Percentiles rank a stretch among this genome's conserved stretches.
phyloP scores from a whole-genome alignment of 1,139 yeast species.

The Hyphopichia wangnamkhiaoensis region DNA sequence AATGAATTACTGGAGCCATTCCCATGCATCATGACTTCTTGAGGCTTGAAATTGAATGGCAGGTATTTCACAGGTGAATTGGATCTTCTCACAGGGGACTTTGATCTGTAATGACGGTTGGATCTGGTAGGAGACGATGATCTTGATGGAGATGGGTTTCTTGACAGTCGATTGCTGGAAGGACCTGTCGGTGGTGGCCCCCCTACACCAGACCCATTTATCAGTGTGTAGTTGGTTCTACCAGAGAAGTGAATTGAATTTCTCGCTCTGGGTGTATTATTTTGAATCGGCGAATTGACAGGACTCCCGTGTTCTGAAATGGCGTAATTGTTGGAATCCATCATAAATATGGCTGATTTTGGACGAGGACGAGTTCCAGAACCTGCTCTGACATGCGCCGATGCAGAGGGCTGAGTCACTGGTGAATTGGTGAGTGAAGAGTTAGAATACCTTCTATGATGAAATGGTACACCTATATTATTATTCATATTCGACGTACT shows the following conservation, averaged over 20 bases:
- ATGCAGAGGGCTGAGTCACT: slow-evolving; percentile 19
- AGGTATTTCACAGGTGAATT: slow-evolving; percentile 35
- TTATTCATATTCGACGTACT: slow-evolving; percentile 8
- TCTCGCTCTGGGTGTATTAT: slow-evolving; percentile 23
- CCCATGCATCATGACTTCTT: slow-evolving; percentile 33
- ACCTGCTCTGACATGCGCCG: slow-evolving; percentile 17
- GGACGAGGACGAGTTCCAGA: slow-evolving; percentile 32
- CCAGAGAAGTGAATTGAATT: slow-evolving; percentile 17
- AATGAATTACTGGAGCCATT: slow-evolving; percentile 30
- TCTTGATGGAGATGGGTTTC: slow-evolving; percentile 32
- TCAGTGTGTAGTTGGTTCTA: slow-evolving; percentile 6
- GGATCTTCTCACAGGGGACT: slow-evolving; percentile 31
- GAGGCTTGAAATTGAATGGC: slow-evolving; percentile 50
- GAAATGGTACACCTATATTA: slow-evolving; percentile 8
- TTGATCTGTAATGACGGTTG: slow-evolving; percentile 28
- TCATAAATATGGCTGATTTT: slow-evolving; percentile 35
- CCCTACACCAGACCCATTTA: no score
- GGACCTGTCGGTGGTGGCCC: slow-evolving; percentile 16
- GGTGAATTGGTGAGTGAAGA: slow-evolving; percentile 27
- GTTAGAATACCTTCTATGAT: slow-evolving; percentile 22
- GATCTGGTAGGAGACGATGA: slow-evolving; percentile 34
- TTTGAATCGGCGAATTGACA: slow-evolving; percentile 17
- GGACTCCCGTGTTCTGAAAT: slow-evolving; percentile 34
- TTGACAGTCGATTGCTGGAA: slow-evolving; percentile 8
- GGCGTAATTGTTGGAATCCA: slow-evolving; percentile 27